Evolutionary conservation across 2,329 filamentous ascomycete genomes (phyloP), one percentile per base, ranked within the genome.

Genomic region (Fusarium torreyae): DNA sequence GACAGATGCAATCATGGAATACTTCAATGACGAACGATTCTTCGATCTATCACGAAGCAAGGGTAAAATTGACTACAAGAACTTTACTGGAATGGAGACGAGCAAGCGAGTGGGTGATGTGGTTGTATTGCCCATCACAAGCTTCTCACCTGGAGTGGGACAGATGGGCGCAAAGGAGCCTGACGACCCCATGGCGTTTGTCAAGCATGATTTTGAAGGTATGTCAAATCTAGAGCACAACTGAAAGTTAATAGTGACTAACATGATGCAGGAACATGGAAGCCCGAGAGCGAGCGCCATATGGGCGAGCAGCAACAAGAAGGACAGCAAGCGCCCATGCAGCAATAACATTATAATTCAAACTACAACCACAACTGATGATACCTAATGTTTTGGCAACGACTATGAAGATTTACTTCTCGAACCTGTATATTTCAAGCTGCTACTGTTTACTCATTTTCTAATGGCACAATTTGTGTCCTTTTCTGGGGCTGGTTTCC

Each of bases 201-300:
- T 99, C 65, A 94, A 96, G 82, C 96, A 99, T 82, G 91, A 94
- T 57, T 99, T 99, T 79, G 93, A 97, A 84, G 96, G 95, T 97
- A 83, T 71, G 86, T 5, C 28, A 6, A 31, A 22, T 14, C 9
- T 45, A 11, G 7, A 33, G 9, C 5, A 49, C 2, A 17, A 17
- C 13, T 42, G 3, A 24, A 9, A 6, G 36, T 13, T 10, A 18
- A 22, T 51, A 31, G 43, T 69, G 39, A 66, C 42, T 39, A 36
- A 65, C 10, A 20, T 11, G 8, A 24, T 6, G 6, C 74, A 93
- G 91, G 91, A 49, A 91, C 90, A 5, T 94, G 91, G 91, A 94
- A 94, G 78, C 91, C 91, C 24, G 90, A 92, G 76, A 86, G 80
- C 71, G 88, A 92, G 76, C 86, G 91, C 68, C 89, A 92, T 73